Base-by-base conservation (phyloP, 768 basidiomycete genomes). In the Arthromyces matolae region DNA sequence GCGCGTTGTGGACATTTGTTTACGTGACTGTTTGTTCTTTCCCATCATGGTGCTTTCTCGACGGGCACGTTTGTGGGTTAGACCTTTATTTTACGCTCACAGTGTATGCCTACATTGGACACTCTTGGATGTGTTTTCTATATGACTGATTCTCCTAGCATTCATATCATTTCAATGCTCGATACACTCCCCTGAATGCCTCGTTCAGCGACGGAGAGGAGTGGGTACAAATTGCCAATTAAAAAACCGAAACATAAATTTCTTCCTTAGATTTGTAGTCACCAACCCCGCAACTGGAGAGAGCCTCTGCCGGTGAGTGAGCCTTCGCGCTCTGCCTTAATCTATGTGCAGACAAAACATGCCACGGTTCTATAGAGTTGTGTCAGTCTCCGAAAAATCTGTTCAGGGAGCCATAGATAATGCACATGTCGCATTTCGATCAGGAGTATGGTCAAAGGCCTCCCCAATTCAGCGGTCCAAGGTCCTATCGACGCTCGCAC, bases 371-470 rank as follows among this genome's bases (percentile, higher is more conserved):
- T 12, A 4, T 34, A 88, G 87, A 18, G 76, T 91, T 27, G 64
- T 68, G 1, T 73, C 77, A 33, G 70, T 85, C 1, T 78, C 79
- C 0, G 56, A 70, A 3, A 62, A 72, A 6, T 76, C 80, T 45
- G 82, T 88, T 6, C 62, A 71, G 16, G 51, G 62, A 5, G 71
- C 81, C 0, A 78, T 91, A 0, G 47, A 60, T 42, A 66, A 67
- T 24, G 86, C 87, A 0, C 78, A 90, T 40, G 60, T 66, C 4
- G 72, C 66, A 4, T 91, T 84, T 60, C 65, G 78, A 33, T 79
- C 81, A 1, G 89, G 89, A 2, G 61, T 76, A 29, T 92, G 90
- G 90, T 88, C 89, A 9, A 77, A 68, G 56, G 67, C 82, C 3
- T 64, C 86, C 5, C 63, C 73, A 2, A 58, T 80, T 0, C 62